Evolutionary conservation across 306 rosid species (phyloP).

Genomic region (Canavalia gladiata): DNA sequence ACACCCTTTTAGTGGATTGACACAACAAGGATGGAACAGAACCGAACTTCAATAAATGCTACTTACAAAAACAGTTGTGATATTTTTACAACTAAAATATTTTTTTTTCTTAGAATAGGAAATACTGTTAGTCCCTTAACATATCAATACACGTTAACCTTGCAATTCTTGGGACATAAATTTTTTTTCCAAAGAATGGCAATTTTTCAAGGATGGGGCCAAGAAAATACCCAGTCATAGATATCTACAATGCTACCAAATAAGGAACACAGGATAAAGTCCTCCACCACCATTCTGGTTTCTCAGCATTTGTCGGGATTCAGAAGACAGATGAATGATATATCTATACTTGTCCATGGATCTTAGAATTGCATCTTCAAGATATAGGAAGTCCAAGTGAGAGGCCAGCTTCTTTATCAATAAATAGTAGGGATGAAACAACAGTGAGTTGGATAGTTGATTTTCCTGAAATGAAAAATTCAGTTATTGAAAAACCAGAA

Average conservation of each 20-base stretch:
- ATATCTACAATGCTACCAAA: conserved; percentile 71
- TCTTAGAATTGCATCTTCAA: conserved; percentile 44
- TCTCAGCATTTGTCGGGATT: conserved; percentile 64
- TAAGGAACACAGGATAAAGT: conserved; percentile 82
- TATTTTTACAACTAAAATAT: too few relatives aligned
- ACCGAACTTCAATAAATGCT: too few relatives aligned
- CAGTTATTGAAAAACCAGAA: neutral
- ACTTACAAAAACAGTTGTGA: too few relatives aligned
- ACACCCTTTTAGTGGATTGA: too few relatives aligned
- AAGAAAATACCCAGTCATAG: conserved; percentile 72
- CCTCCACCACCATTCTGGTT: conserved; percentile 98
- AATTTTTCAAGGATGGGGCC: conserved; percentile 67
- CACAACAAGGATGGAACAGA: too few relatives aligned
- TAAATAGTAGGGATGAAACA: conserved; percentile 49
- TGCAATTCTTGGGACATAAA: conserved; percentile 78
- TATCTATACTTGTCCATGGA: conserved; percentile 58
- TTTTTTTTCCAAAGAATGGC: conserved; percentile 54
- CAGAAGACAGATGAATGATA: conserved; percentile 62
- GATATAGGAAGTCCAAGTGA: conserved; percentile 48
- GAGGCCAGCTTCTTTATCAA: conserved; percentile 46
- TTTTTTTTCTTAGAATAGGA: too few relatives aligned
- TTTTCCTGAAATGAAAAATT: conserved; percentile 54
- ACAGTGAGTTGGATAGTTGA: conserved; percentile 48
- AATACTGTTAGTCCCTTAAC: too few relatives aligned
- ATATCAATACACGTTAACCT: neutral